phyloP scores from a whole-genome alignment of 768 basidiomycete species.

The Phaffia australis region DNA sequence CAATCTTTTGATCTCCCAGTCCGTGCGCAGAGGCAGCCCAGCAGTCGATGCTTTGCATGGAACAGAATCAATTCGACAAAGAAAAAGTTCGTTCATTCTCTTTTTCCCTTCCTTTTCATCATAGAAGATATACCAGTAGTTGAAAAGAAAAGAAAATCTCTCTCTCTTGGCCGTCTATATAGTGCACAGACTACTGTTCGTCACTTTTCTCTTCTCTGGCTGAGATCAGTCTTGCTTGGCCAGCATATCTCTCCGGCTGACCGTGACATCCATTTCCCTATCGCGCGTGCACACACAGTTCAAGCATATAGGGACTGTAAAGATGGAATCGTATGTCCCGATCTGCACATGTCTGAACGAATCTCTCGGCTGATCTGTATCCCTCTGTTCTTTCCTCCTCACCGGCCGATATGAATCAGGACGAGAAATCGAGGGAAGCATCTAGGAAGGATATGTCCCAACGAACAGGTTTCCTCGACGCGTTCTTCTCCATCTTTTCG shows the following conservation, averaged over 20 bases:
- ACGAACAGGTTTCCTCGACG: too few relatives aligned
- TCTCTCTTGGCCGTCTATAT: not conserved
- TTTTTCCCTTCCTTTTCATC: not conserved
- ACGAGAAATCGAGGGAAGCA: too few relatives aligned
- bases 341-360: too few relatives aligned
- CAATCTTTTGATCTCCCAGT: not conserved
- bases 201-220: not conserved
- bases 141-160: not conserved
- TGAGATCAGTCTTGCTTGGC: not conserved
- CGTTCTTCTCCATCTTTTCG: too few relatives aligned
- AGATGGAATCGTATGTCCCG: not conserved
- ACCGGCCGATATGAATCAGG: too few relatives aligned
- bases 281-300: not conserved
- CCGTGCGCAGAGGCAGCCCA: conserved; percentile 8
- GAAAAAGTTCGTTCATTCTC: conserved; percentile 2
- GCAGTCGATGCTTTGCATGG: conserved; percentile 13
- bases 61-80: conserved; percentile 11
- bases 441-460: too few relatives aligned
- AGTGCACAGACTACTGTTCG: conserved; percentile 8
- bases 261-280: not conserved
- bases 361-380: too few relatives aligned
- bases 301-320: conserved; percentile 16
- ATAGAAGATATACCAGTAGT: not conserved
- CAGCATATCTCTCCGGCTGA: not conserved
- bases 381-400: not conserved